Conservation (phyloP, 2,329 filamentous ascomycete genomes). For the Pseudogymnoascus sp. region DNA sequence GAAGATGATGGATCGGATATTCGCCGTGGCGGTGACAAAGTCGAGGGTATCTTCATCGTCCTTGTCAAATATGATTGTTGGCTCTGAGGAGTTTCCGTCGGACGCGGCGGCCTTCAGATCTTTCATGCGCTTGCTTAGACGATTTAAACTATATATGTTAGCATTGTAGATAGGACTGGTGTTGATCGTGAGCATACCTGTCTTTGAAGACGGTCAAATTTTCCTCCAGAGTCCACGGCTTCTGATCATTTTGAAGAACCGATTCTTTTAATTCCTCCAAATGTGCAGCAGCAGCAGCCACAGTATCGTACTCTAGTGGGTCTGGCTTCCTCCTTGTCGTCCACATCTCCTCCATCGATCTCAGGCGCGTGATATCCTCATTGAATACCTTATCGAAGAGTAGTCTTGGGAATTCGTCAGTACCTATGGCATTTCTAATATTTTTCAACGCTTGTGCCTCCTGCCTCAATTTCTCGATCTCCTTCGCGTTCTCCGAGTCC, state of each 20-base stretch:
- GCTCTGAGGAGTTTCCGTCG: constrained; percentile 41
- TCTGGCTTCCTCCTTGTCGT: constrained; percentile 69
- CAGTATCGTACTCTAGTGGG: constrained; percentile 58
- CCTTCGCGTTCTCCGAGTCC: constrained; percentile 72
- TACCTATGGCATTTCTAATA: constrained; percentile 75
- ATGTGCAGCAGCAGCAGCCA: constrained; percentile 36
- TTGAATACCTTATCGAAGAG: constrained; percentile 93
- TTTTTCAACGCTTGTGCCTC: constrained; percentile 77
- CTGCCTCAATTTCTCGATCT: constrained; percentile 79
- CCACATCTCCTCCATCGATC: constrained; percentile 95
- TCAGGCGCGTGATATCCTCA: constrained; percentile 71
- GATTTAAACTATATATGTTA: constrained; percentile 47
- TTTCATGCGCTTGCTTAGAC: constrained; percentile 66
- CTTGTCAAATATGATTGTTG: constrained; percentile 85
- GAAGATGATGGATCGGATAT: constrained; percentile 82
- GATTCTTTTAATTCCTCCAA: constrained; percentile 37
- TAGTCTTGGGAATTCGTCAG: constrained; percentile 63
- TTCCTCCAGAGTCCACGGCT: constrained; percentile 71
- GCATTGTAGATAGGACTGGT: neutral
- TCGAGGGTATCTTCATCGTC: constrained; percentile 92
- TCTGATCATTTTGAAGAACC: constrained; percentile 59
- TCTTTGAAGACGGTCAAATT: constrained; percentile 81
- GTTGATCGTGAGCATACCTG: constrained; percentile 35
- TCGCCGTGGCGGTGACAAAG: constrained; percentile 85
- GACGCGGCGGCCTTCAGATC: constrained; percentile 43